Evolutionary conservation across 805 yeast genomes (phyloP).

Genomic region (Saccharomyces paradoxus): DNA sequence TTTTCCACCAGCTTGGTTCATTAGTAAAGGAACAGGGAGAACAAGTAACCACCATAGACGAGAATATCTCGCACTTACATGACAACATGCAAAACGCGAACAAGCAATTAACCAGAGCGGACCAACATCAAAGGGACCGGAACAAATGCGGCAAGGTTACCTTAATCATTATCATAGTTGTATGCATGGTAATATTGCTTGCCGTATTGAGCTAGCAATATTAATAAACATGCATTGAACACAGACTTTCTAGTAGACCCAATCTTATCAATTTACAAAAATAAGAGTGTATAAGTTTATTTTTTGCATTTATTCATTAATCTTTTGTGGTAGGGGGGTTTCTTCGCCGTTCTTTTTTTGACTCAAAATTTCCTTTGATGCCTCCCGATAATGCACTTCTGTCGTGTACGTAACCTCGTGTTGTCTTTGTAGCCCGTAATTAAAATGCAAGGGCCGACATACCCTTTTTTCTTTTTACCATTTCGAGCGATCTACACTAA

Average conservation of each 20-base stretch:
- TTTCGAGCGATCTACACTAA: background rate
- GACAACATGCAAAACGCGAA: slow-evolving; percentile 63
- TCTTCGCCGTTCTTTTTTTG: background rate
- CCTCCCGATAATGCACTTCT: background rate
- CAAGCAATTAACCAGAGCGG: slow-evolving; percentile 63
- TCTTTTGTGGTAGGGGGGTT: background rate
- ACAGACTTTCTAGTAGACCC: background rate
- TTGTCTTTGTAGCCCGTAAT: background rate
- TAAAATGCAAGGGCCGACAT: background rate
- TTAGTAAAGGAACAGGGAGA: slow-evolving; percentile 79
- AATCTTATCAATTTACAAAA: background rate
- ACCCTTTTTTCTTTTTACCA: background rate
- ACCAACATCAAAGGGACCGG: slow-evolving; percentile 60
- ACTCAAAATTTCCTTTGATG: background rate
- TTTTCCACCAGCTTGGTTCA: slow-evolving; percentile 71
- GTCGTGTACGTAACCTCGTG: background rate
- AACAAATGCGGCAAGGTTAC: slow-evolving; percentile 69
- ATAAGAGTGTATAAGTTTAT: background rate
- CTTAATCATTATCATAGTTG: slow-evolving; percentile 47
- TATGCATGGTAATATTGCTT: slow-evolving; percentile 50
- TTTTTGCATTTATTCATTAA: background rate
- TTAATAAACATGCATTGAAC: background rate
- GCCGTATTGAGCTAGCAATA: slow-evolving; percentile 32
- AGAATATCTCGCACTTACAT: slow-evolving; percentile 57
- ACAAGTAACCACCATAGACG: slow-evolving; percentile 77